Evolutionary conservation across 1,284 basidiomycete species (phyloP).

Genomic region (Cryptococcus wingfieldii): DNA sequence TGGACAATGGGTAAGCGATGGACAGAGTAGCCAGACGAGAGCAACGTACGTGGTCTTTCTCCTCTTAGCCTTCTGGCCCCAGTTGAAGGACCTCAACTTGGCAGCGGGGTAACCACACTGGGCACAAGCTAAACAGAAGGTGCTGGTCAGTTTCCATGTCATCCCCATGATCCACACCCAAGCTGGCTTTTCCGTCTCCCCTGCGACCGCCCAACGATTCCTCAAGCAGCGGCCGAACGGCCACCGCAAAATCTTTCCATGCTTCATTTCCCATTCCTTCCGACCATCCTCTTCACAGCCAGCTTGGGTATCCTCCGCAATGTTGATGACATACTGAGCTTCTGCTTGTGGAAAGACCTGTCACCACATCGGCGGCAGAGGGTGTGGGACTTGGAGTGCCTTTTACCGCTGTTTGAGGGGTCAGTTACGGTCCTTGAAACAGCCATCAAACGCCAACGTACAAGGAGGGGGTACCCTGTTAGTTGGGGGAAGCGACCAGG

Average conservation of each 20-base stretch:
- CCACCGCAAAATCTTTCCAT: neutral
- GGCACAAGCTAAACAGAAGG: slow-evolving; percentile 64
- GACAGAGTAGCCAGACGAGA: neutral
- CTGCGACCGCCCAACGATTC: neutral
- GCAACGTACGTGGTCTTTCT: slow-evolving; percentile 73
- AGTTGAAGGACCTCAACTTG: slow-evolving; percentile 93
- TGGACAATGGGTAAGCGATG: slow-evolving; percentile 21
- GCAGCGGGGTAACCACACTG: slow-evolving; percentile 96
- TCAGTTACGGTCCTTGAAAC: slow-evolving; percentile 1
- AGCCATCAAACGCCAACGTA: slow-evolving; percentile 38
- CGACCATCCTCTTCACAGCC: neutral
- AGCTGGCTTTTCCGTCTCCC: neutral
- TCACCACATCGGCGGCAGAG: slow-evolving; percentile 91
- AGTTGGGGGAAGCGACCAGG: slow-evolving; percentile 59
- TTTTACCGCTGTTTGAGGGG: slow-evolving; percentile 63
- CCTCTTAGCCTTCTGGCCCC: slow-evolving; percentile 98
- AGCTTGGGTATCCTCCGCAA: neutral
- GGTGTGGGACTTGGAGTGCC: slow-evolving; percentile 98
- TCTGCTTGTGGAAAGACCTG: slow-evolving; percentile 92
- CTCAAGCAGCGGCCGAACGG: neutral
- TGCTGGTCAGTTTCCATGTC: neutral
- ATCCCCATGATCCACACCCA: neutral
- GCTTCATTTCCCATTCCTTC: neutral
- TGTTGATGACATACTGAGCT: slow-evolving; percentile 69
- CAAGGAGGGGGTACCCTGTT: slow-evolving; percentile 84